Evolutionary conservation across 2,329 filamentous ascomycete genomes (phyloP).

Genomic region (Penicillium olsonii): DNA sequence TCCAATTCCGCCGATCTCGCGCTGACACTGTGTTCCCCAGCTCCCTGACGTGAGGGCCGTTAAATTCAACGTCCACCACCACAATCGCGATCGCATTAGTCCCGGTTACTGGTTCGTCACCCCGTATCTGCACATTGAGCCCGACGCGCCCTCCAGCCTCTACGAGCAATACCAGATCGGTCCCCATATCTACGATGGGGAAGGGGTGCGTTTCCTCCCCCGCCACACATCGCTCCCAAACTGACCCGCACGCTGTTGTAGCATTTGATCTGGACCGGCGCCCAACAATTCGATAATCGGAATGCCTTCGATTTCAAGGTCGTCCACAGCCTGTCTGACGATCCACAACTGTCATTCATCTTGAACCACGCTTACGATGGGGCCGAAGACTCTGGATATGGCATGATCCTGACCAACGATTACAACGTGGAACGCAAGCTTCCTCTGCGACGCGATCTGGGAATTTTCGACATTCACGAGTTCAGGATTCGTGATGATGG

Average conservation of each 20-base stretch:
- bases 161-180: constrained; percentile 47
- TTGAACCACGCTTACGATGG: constrained; percentile 36
- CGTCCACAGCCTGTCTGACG: constrained; percentile 43
- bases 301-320: constrained; percentile 50
- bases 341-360: constrained; percentile 50
- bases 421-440: constrained; percentile 49
- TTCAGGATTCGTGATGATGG: constrained; percentile 38
- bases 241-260: constrained; percentile 15
- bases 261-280: constrained; percentile 51
- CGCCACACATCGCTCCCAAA: background rate
- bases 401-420: constrained; percentile 49
- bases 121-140: constrained; percentile 41
- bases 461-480: constrained; percentile 41
- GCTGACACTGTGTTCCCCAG: constrained; percentile 13
- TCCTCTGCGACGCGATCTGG: constrained; percentile 25
- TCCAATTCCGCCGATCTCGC: background rate
- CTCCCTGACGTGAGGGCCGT: constrained; percentile 28
- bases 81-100: constrained; percentile 28
- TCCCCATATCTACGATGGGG: constrained; percentile 54
- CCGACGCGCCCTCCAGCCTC: constrained; percentile 25
- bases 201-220: constrained; percentile 36
- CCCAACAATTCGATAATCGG: constrained; percentile 46
- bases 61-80: constrained; percentile 30
- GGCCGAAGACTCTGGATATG: constrained; percentile 39
- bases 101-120: constrained; percentile 54